Evolutionary conservation across 148 eudicot genomes (phyloP).

Genomic region (Oxyria digyna): DNA sequence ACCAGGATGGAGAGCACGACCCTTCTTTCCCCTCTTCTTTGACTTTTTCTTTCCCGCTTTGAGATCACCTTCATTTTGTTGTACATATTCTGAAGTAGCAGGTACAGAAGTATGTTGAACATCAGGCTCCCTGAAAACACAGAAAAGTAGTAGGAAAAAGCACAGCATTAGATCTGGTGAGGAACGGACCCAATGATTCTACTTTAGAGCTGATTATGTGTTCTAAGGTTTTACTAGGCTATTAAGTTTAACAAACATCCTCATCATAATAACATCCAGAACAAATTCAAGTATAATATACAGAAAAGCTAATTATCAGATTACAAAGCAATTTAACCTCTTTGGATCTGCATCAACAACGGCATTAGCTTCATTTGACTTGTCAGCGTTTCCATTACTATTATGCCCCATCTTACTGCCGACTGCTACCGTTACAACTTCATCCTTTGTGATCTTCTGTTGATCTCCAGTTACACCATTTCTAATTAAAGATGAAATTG

Average conservation of each 20-base stretch:
- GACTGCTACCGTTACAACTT: neutral
- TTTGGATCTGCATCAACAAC: slow-evolving; percentile 16
- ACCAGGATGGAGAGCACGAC: slow-evolving; percentile 10
- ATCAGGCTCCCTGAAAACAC: slow-evolving; percentile 11
- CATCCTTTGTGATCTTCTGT: slow-evolving; percentile 7
- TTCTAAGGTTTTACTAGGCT: neutral
- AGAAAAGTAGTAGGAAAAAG: neutral
- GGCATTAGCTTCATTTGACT: neutral
- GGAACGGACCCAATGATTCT: neutral
- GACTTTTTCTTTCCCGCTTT: slow-evolving; percentile 18
- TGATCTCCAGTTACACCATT: slow-evolving; percentile 12
- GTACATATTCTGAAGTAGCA: neutral
- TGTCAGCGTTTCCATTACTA: neutral
- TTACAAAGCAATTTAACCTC: slow-evolving; percentile 24
- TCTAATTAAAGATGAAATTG: slow-evolving; percentile 31
- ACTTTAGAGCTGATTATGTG: neutral
- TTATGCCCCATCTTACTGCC: neutral
- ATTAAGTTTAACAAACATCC: neutral
- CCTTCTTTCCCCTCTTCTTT: slow-evolving; percentile 18
- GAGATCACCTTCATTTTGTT: slow-evolving; percentile 7
- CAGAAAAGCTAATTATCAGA: neutral
- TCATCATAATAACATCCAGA: neutral
- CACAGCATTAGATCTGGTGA: neutral
- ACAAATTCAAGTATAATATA: neutral
- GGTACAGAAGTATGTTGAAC: neutral